These are phyloP conservation scores for Podaxis sp. DNA, from an alignment of 768 basidiomycete genomes.

Conservation along the genomic window DNA sequence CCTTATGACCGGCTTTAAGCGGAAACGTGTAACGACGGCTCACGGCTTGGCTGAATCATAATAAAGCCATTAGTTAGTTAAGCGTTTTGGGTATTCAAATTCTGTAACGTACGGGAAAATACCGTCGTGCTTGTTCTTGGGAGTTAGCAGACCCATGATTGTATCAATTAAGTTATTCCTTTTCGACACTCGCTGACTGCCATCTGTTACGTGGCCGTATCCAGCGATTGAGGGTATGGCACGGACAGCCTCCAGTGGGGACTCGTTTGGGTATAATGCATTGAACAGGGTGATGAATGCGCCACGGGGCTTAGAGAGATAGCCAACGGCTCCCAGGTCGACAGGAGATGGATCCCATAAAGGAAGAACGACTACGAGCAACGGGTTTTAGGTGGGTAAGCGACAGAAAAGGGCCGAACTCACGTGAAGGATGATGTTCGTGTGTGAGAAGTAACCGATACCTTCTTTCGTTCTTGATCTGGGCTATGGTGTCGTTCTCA, in stretches of 20 bases:
- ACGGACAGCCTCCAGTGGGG: constrained; percentile 7
- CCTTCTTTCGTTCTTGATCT: constrained; percentile 58
- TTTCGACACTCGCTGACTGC: constrained; percentile 9
- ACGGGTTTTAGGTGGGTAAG: not conserved
- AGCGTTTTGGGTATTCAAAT: not conserved
- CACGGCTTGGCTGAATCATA: not conserved
- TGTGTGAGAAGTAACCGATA: constrained; percentile 70
- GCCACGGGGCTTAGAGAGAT: constrained; percentile 65
- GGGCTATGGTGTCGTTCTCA: constrained; percentile 35
- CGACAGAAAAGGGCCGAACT: constrained; percentile 25
- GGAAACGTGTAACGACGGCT: constrained; percentile 17
- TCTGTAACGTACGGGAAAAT: constrained; percentile 2
- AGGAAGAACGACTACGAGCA: constrained; percentile 55
- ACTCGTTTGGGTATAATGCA: constrained; percentile 51
- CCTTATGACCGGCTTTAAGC: constrained; percentile 21
- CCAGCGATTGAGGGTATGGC: constrained; percentile 19
- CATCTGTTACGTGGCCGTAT: constrained; percentile 15
- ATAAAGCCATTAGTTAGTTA: not conserved
- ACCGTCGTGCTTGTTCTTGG: constrained; percentile 7
- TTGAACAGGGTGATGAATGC: constrained; percentile 74
- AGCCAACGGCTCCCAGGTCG: constrained; percentile 73
- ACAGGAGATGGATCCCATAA: constrained; percentile 70
- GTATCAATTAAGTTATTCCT: constrained; percentile 13
- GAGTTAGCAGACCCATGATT: constrained; percentile 13
- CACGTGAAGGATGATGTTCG: constrained; percentile 67